phyloP scores from a whole-genome alignment of 2,329 filamentous ascomycete genomes.

The Aureobasidium namibiae region DNA sequence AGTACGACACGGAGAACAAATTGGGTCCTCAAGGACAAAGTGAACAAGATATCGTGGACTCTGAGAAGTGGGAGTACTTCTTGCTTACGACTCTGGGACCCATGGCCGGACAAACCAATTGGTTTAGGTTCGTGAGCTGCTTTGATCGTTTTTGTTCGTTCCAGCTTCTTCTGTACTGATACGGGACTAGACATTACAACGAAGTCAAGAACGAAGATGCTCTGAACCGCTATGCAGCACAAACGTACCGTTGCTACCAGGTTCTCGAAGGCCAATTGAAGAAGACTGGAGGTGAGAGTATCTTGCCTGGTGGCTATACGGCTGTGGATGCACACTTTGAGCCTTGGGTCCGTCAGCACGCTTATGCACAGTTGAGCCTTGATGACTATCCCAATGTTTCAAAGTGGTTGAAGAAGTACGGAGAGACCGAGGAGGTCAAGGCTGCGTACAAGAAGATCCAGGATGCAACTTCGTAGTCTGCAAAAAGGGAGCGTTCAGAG shows the following conservation, averaged over 20 bases:
- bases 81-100: constrained; percentile 34
- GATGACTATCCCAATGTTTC: constrained; percentile 33
- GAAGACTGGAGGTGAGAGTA: constrained; percentile 30
- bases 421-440: constrained; percentile 30
- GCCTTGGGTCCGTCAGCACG: constrained; percentile 33
- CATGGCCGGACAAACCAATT: constrained; percentile 30
- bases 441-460: constrained; percentile 32
- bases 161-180: not conserved
- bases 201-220: constrained; percentile 35
- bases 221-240: constrained; percentile 31
- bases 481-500: not conserved
- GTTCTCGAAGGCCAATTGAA: constrained; percentile 35
- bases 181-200: constrained; percentile 15
- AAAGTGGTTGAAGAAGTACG: constrained; percentile 32
- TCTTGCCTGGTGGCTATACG: constrained; percentile 30
- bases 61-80: constrained; percentile 41
- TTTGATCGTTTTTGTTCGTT: not conserved
- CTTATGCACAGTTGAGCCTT: constrained; percentile 32
- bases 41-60: constrained; percentile 35
- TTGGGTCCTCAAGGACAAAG: constrained; percentile 28
- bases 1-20: constrained; percentile 35
- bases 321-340: constrained; percentile 37
- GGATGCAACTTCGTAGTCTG: not conserved
- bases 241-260: constrained; percentile 34
- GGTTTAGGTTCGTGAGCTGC: too few relatives aligned